Evolutionary conservation across 257 asterid genomes (phyloP).

Genomic region (Gentiana macrophylla): DNA sequence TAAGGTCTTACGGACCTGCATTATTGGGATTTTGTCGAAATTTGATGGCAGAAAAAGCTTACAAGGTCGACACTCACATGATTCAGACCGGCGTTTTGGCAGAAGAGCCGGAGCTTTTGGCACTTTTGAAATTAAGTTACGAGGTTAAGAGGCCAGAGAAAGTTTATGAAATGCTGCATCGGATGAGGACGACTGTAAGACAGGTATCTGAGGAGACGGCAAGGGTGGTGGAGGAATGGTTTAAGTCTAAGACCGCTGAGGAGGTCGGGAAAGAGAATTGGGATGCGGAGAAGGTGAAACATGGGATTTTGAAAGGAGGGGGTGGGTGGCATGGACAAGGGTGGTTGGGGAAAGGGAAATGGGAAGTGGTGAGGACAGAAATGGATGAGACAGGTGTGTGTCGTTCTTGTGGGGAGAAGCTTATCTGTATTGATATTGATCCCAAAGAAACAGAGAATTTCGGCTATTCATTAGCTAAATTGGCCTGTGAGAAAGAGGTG

Average conservation of each 20-base stretch:
- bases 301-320: slow-evolving; percentile 74
- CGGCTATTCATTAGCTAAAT: slow-evolving; percentile 49
- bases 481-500: slow-evolving; percentile 61
- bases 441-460: slow-evolving; percentile 80
- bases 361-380: slow-evolving; percentile 65
- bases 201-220: slow-evolving; percentile 88
- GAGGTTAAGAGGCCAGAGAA: slow-evolving; percentile 42
- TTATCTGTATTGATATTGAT: slow-evolving; percentile 86
- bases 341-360: slow-evolving; percentile 83
- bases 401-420: slow-evolving; percentile 66
- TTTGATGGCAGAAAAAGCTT: slow-evolving; percentile 66
- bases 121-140: slow-evolving; percentile 62
- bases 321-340: slow-evolving; percentile 99
- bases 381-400: slow-evolving; percentile 61
- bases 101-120: slow-evolving; percentile 81
- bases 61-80: slow-evolving; percentile 83
- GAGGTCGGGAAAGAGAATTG: slow-evolving; percentile 61
- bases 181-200: slow-evolving; percentile 73
- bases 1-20: slow-evolving; percentile 93
- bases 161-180: slow-evolving; percentile 83
- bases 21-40: slow-evolving; percentile 66
- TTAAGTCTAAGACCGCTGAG: slow-evolving; percentile 48
- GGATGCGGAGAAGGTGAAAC: slow-evolving; percentile 56
- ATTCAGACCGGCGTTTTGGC: slow-evolving; percentile 45
- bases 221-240: slow-evolving; percentile 54